Evolutionary conservation across 371 early-diverging fungal species (phyloP).

Genomic region (Mucor velutinosus): DNA sequence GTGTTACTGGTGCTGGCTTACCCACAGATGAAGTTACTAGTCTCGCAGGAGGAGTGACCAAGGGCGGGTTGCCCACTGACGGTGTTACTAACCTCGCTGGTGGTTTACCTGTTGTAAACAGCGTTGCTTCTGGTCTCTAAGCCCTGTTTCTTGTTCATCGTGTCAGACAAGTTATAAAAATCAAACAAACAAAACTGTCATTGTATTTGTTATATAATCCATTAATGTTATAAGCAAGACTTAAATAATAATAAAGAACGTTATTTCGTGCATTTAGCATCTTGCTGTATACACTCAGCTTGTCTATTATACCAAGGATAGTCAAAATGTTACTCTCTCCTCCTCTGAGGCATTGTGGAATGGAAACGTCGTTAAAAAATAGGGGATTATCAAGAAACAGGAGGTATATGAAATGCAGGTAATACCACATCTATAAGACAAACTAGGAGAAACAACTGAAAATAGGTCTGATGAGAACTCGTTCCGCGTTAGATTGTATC

Average conservation of each 20-base stretch:
- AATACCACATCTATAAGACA: neutral
- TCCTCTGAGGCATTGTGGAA: neutral
- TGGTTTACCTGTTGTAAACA: neutral
- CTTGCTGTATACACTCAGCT: neutral
- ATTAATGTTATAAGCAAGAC: neutral
- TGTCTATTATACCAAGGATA: neutral
- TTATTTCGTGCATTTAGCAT: neutral
- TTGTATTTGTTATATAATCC: neutral
- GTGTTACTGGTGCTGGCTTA: neutral
- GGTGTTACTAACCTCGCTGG: neutral
- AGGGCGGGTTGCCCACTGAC: neutral
- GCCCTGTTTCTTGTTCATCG: too few species aligned
- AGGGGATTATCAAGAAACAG: neutral
- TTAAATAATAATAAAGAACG: neutral
- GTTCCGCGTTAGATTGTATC: neutral
- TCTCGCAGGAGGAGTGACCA: neutral
- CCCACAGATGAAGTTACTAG: neutral
- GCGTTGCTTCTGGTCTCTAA: neutral
- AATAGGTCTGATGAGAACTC: neutral
- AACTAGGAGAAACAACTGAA: neutral
- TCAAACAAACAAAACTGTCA: neutral
- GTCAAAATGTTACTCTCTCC: neutral
- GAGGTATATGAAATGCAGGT: neutral
- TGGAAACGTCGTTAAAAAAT: neutral
- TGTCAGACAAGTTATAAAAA: neutral